Conservation (phyloP, 2,329 filamentous ascomycete species). For the Aspergillus fischeri region DNA sequence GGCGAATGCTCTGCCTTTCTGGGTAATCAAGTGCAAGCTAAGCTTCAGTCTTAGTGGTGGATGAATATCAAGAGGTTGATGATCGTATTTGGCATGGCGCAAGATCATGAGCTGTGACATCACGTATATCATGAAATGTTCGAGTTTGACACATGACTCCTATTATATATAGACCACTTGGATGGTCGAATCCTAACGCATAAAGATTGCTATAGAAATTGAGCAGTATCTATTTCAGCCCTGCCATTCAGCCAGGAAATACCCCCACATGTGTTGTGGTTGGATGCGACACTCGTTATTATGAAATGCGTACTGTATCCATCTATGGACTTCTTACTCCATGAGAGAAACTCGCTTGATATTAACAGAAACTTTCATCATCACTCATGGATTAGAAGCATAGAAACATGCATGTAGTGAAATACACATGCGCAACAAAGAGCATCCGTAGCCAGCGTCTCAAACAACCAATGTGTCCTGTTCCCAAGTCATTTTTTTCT, state of each 20-base stretch:
- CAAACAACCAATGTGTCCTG: neutral
- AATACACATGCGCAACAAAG: neutral
- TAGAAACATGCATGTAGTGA: neutral
- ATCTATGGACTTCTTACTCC: neutral
- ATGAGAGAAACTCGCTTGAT: neutral
- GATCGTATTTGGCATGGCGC: neutral
- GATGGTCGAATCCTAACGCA: neutral
- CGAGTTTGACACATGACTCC: neutral
- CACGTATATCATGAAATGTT: neutral
- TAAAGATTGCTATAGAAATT: neutral
- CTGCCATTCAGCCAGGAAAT: neutral
- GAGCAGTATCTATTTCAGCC: neutral
- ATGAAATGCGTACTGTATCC: neutral
- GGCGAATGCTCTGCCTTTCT: conserved; percentile 45
- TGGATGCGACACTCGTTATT: too few relatives aligned
- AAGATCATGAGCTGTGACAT: neutral
- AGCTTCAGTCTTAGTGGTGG: neutral
- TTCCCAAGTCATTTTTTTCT: neutral
- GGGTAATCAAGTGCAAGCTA: neutral
- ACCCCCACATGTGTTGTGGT: too few relatives aligned
- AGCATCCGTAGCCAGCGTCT: neutral
- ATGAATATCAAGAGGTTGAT: neutral
- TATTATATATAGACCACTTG: neutral
- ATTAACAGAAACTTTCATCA: neutral
- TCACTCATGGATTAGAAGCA: conserved; percentile 1